Percentiles rank a stretch among this genome's conserved stretches.
Conservation (phyloP, 2,329 filamentous ascomycete genomes). For the Penicillium sp. region DNA sequence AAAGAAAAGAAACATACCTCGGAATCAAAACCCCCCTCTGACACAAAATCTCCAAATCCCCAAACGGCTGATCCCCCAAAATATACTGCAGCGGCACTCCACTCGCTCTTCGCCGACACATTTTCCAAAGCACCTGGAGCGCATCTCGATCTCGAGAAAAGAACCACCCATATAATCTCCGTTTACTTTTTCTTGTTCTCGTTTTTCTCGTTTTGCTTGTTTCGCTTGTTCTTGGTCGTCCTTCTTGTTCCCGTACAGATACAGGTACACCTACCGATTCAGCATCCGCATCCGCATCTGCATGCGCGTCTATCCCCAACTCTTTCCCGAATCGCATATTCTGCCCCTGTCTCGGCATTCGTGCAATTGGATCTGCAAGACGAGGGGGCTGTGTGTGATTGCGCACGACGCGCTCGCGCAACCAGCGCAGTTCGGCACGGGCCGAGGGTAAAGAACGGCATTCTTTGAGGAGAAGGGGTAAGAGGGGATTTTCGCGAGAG, state of each 20-base stretch:
- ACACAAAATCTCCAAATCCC: conserved; percentile 71
- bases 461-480: conserved; percentile 39
- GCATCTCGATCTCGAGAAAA: conserved; percentile 13
- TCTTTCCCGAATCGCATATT: no score
- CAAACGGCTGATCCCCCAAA: conserved; percentile 82
- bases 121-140: conserved; percentile 28
- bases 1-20: conserved; percentile 39
- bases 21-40: conserved; percentile 77
- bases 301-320: no score
- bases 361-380: background rate
- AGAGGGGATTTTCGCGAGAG: conserved; percentile 29
- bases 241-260: no score
- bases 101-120: conserved; percentile 41
- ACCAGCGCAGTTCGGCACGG: conserved; percentile 44
- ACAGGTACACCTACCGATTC: no score
- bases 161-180: background rate
- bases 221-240: no score
- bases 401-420: conserved; percentile 34
- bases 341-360: no score
- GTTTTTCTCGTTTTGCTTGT: no score
- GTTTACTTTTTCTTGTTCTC: no score
- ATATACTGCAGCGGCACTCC: conserved; percentile 86
- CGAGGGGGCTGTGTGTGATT: conserved; percentile 6
- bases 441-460: conserved; percentile 42
- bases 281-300: no score